Percentiles rank a stretch among this genome's conserved stretches.
Evolutionary conservation across 2,329 filamentous ascomycete genomes (phyloP).

Genomic region (Thyridium curvatum): DNA sequence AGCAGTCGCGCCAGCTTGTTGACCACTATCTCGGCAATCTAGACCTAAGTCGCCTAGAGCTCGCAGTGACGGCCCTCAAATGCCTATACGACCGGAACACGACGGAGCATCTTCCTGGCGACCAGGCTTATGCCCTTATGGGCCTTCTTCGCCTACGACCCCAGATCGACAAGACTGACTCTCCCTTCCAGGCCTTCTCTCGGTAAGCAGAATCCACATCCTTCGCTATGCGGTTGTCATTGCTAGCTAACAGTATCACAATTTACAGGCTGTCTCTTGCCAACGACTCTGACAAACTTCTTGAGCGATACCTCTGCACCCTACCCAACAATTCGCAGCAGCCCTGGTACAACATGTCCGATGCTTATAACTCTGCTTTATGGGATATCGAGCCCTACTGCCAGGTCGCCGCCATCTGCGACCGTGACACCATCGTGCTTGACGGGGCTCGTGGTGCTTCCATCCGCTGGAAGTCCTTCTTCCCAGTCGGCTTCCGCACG

Average conservation of each 20-base stretch:
- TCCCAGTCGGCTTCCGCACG: slow-evolving; percentile 6
- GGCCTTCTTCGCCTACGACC: slow-evolving; percentile 25
- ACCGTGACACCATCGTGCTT: slow-evolving; percentile 24
- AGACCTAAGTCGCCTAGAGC: slow-evolving; percentile 23
- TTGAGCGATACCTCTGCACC: slow-evolving; percentile 24
- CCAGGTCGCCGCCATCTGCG: slow-evolving; percentile 24
- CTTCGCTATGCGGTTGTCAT: neutral
- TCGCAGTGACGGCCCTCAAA: slow-evolving; percentile 19
- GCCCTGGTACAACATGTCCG: slow-evolving; percentile 16
- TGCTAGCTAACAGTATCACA: neutral
- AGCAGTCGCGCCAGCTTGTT: slow-evolving; percentile 20
- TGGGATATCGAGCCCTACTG: slow-evolving; percentile 26
- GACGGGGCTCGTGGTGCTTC: slow-evolving; percentile 23
- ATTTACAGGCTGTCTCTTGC: slow-evolving; percentile 20
- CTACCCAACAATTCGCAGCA: slow-evolving; percentile 15
- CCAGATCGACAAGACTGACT: slow-evolving; percentile 22
- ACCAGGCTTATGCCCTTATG: slow-evolving; percentile 29
- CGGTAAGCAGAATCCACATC: slow-evolving; percentile 4
- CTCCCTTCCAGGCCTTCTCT: slow-evolving; percentile 28
- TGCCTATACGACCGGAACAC: slow-evolving; percentile 22
- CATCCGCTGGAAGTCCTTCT: slow-evolving; percentile 24
- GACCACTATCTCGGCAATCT: slow-evolving; percentile 26
- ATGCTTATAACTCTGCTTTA: slow-evolving; percentile 21
- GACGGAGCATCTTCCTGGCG: slow-evolving; percentile 16
- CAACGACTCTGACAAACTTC: slow-evolving; percentile 25